Evolutionary conservation across 495 filamentous ascomycete genomes (phyloP).

Genomic region (Umbilicaria muhlenbergii): DNA sequence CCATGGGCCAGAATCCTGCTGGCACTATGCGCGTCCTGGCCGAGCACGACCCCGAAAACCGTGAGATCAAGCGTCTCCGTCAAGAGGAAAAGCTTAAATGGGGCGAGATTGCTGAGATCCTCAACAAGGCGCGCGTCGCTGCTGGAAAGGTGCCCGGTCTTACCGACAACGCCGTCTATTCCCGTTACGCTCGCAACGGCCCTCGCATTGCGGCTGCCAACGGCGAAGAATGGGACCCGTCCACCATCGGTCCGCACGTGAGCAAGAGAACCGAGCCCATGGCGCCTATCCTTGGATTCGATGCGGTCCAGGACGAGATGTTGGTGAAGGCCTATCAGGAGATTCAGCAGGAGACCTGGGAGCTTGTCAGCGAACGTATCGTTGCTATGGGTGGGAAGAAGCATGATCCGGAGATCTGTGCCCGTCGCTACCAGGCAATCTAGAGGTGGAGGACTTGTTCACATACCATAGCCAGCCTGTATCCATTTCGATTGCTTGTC

Average conservation of each 20-base stretch:
- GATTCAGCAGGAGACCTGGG: slow-evolving; percentile 4
- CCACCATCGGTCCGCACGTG: background rate
- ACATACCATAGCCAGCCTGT: no score
- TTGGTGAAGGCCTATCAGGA: slow-evolving; percentile 6
- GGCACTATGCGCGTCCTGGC: background rate
- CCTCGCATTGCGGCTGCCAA: slow-evolving; percentile 10
- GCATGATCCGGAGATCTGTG: slow-evolving; percentile 5
- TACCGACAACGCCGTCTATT: slow-evolving; percentile 16
- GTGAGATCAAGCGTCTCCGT: slow-evolving; percentile 15
- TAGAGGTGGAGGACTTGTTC: no score
- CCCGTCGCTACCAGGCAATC: slow-evolving; percentile 1
- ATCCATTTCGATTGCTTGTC: no score
- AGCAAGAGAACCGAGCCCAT: background rate
- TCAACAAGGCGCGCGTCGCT: slow-evolving; percentile 13
- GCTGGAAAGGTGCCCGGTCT: slow-evolving; percentile 6
- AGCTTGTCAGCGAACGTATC: slow-evolving; percentile 7
- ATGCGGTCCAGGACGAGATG: slow-evolving; percentile 4
- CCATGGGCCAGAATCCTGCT: background rate
- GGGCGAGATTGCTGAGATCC: slow-evolving; percentile 10
- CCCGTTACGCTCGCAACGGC: slow-evolving; percentile 18
- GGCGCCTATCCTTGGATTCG: background rate
- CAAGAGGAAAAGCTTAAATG: slow-evolving; percentile 8
- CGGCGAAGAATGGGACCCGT: slow-evolving; percentile 10
- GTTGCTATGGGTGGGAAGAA: background rate
- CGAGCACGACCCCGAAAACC: slow-evolving; percentile 16